Conservation (phyloP, 73 alveolate species). For the Effrenium voratum region DNA sequence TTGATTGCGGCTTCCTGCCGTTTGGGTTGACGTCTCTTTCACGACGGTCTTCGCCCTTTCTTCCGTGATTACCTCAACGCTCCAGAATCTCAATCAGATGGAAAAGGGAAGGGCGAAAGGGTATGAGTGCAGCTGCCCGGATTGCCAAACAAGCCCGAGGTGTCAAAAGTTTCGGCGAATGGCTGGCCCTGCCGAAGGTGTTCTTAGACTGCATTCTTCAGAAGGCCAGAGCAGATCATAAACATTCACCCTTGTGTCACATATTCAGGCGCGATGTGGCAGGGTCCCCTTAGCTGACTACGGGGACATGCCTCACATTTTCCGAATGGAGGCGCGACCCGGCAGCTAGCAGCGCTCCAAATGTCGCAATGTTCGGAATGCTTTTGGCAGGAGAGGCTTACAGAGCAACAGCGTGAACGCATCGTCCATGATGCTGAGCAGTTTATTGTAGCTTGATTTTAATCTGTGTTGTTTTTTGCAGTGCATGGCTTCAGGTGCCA, state of each 20-base stretch:
- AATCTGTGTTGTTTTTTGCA: no score
- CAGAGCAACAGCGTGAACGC: conserved; percentile 49
- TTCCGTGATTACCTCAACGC: no score
- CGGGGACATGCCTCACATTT: conserved; percentile 91
- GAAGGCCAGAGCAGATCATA: not conserved
- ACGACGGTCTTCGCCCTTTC: no score
- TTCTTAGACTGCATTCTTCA: conserved; percentile 10
- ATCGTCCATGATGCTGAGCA: conserved; percentile 76
- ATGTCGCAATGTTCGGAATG: not conserved
- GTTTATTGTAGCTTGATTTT: conserved; percentile 21
- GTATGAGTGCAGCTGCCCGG: no score
- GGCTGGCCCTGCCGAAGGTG: conserved; percentile 30
- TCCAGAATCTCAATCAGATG: no score
- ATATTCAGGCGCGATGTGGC: conserved; percentile 41
- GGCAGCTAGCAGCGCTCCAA: no score
- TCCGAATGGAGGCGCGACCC: conserved; percentile 91
- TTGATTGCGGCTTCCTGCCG: no score
- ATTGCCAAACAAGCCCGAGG: not conserved
- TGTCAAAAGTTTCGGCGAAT: conserved; percentile 34
- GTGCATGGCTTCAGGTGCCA: no score
- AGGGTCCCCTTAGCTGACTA: conserved; percentile 78
- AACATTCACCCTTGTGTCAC: not conserved
- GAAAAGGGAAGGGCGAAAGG: no score
- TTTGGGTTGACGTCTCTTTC: no score
- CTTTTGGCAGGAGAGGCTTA: conserved; percentile 23